phyloP scores from a whole-genome alignment of 805 yeast genomes.

The Barnettozyma sp. region DNA sequence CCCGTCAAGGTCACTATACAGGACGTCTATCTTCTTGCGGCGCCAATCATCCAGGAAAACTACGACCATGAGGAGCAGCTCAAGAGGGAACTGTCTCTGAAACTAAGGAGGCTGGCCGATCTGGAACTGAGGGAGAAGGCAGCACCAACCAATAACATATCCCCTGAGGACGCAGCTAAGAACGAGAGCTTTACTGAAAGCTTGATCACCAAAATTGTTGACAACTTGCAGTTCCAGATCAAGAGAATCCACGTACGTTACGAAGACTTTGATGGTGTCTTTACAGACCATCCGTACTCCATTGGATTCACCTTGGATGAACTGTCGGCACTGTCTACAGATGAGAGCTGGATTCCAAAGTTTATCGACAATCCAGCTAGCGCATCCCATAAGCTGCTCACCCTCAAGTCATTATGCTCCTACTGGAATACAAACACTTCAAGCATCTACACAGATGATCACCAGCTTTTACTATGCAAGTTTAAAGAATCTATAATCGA shows the following conservation, averaged over 20 bases:
- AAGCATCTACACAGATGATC: conserved; percentile 42
- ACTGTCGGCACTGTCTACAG: conserved; percentile 86
- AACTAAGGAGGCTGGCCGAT: conserved; percentile 59
- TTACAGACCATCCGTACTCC: conserved; percentile 71
- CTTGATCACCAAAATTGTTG: conserved; percentile 81
- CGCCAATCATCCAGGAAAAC: conserved; percentile 58
- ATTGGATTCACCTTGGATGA: conserved; percentile 80
- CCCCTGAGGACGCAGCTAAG: conserved; percentile 36
- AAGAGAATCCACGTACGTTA: conserved; percentile 88
- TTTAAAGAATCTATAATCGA: conserved; percentile 41
- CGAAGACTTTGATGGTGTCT: conserved; percentile 66
- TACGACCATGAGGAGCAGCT: conserved; percentile 48
- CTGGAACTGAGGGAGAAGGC: conserved; percentile 49
- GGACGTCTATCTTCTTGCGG: conserved; percentile 76
- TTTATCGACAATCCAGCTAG: conserved; percentile 67
- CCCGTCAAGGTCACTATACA: conserved; percentile 87
- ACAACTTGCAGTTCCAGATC: conserved; percentile 85
- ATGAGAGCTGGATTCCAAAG: conserved; percentile 75
- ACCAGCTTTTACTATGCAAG: conserved; percentile 39
- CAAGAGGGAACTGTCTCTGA: conserved; percentile 56
- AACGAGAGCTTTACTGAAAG: conserved; percentile 84
- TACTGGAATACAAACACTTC: conserved; percentile 75
- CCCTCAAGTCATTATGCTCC: conserved; percentile 64
- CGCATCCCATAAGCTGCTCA: conserved; percentile 69
- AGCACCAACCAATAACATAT: conserved; percentile 28